Percentiles rank a stretch among this genome's conserved stretches.
These are phyloP conservation scores for Globisporangium sylvaticum DNA, from an alignment of 352 stramenopile species.

Conservation along the genomic window DNA sequence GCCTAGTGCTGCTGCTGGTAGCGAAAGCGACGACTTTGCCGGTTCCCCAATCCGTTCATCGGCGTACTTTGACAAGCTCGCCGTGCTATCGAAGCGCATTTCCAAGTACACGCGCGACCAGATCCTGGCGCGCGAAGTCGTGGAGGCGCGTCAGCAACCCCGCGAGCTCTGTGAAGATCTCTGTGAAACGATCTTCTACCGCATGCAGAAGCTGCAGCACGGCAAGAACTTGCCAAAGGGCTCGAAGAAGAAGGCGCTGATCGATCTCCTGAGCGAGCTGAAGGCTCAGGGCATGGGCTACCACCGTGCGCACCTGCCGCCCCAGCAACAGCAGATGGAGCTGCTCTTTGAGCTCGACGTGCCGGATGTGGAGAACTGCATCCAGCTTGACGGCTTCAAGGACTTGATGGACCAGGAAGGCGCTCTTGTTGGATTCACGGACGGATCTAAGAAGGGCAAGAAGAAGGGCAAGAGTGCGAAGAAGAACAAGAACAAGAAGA, in stretches of 20 bases:
- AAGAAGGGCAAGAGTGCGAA: conserved; percentile 29
- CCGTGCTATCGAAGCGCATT: conserved; percentile 61
- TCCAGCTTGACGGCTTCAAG: conserved; percentile 67
- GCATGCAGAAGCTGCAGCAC: conserved; percentile 88
- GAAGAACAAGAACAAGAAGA: conserved; percentile 30
- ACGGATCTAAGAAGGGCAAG: conserved; percentile 21
- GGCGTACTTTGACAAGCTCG: conserved; percentile 50
- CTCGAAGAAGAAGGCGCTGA: conserved; percentile 96
- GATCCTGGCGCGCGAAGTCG: conserved; percentile 56
- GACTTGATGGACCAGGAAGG: conserved; percentile 30
- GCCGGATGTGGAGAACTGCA: conserved; percentile 77
- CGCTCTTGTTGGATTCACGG: conserved; percentile 8
- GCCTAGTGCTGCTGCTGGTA: not conserved
- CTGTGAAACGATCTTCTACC: conserved; percentile 93
- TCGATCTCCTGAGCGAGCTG: conserved; percentile 92
- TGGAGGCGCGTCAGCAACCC: conserved; percentile 68
- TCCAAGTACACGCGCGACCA: conserved; percentile 66
- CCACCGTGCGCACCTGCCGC: conserved; percentile 68
- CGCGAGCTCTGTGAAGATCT: conserved; percentile 84
- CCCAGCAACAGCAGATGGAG: conserved; percentile 75
- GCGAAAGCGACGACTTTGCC: conserved; percentile 9
- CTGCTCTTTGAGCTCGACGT: conserved; percentile 82
- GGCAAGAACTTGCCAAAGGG: conserved; percentile 87
- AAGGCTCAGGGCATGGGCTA: conserved; percentile 82
- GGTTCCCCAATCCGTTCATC: conserved; percentile 16